Evolutionary conservation across 164 flowering plant species (phyloP).

Genomic region (Aristolochia fimbriata): DNA sequence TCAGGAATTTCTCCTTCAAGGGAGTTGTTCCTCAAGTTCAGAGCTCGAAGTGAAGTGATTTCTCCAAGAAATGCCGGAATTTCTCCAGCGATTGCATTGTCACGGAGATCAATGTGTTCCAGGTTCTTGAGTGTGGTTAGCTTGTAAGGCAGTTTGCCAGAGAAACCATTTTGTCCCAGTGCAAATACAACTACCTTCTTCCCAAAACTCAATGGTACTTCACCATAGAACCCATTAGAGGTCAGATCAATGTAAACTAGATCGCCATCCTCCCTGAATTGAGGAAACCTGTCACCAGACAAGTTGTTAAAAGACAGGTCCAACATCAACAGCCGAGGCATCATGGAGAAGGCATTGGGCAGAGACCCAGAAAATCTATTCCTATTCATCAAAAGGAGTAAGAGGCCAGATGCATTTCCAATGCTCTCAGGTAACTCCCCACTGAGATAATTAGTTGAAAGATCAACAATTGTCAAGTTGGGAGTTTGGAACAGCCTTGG

Average conservation of each 20-base stretch:
- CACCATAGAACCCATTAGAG: conserved; percentile 32
- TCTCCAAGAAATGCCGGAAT: conserved; percentile 24
- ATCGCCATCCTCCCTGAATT: conserved; percentile 8
- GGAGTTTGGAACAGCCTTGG: conserved; percentile 30
- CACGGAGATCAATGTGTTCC: conserved; percentile 40
- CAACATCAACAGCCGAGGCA: conserved; percentile 21
- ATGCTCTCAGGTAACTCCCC: conserved; percentile 36
- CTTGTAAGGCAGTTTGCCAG: conserved; percentile 29
- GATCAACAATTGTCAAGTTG: conserved; percentile 22
- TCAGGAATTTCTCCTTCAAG: conserved; percentile 26
- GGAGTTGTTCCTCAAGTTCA: conserved; percentile 33
- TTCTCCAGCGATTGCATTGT: conserved; percentile 32
- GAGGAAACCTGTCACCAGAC: conserved; percentile 32
- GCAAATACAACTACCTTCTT: conserved; percentile 20
- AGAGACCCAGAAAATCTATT: conserved; percentile 37
- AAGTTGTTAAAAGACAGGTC: conserved; percentile 38
- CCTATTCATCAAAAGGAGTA: conserved; percentile 28
- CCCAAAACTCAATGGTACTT: conserved; percentile 30
- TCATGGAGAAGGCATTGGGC: conserved; percentile 29
- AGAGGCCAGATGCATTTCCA: conserved; percentile 25
- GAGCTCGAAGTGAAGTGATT: conserved; percentile 32
- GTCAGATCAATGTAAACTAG: conserved; percentile 37
- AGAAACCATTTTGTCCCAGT: conserved; percentile 30
- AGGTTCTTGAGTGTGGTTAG: conserved; percentile 23
- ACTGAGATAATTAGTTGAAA: conserved; percentile 36